A percentile compares a stretch with the other conserved stretches of the same genome.
These are phyloP conservation scores for Pyrus betulifolia DNA, from an alignment of 306 rosid species.

Conservation along the genomic window DNA sequence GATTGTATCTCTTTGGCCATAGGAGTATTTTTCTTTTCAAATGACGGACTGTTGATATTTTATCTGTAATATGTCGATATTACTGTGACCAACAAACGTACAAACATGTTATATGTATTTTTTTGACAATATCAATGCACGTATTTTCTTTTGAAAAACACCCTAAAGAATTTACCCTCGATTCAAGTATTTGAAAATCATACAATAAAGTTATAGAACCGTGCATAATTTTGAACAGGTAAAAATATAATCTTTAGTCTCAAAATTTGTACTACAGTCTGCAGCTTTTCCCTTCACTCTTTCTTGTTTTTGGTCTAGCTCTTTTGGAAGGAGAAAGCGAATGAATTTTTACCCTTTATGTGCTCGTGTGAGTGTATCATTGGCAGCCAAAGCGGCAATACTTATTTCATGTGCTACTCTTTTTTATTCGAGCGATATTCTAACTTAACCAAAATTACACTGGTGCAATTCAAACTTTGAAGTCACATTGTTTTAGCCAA, in stretches of 20 bases:
- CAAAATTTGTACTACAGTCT: background rate
- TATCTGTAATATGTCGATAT: too few relatives aligned
- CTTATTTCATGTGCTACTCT: background rate
- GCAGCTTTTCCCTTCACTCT: background rate
- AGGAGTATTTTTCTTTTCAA: too few relatives aligned
- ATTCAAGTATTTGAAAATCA: background rate
- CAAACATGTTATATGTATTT: too few relatives aligned
- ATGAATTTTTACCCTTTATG: background rate
- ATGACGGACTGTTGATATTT: background rate
- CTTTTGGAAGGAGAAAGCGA: conserved; percentile 1
- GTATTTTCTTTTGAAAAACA: too few relatives aligned
- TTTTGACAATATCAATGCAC: too few relatives aligned
- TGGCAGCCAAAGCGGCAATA: background rate
- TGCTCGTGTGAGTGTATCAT: background rate
- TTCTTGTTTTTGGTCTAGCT: too few relatives aligned
- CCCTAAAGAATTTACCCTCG: background rate
- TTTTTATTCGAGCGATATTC: too few relatives aligned
- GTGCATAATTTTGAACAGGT: background rate
- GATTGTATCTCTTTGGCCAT: too few relatives aligned
- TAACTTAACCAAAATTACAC: too few relatives aligned
- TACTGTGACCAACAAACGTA: too few relatives aligned
- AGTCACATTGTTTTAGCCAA: too few relatives aligned
- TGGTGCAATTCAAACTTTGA: background rate
- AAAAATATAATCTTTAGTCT: background rate
- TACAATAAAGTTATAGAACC: background rate